Evolutionary conservation across 306 rosid species (phyloP).

Genomic region (Elaeagnus macrophylla): DNA sequence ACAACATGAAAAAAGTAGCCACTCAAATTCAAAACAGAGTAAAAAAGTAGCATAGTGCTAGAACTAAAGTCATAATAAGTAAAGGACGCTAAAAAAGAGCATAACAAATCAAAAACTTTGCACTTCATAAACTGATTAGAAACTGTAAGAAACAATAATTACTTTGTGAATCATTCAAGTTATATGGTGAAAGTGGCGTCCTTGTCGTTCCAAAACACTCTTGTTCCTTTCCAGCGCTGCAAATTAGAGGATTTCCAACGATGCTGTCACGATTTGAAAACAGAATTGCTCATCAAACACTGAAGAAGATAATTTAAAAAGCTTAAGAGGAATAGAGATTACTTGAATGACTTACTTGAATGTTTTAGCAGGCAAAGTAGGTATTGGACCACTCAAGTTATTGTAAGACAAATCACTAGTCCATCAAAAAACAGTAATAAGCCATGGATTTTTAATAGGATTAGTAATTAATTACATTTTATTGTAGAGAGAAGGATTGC

Average conservation of each 20-base stretch:
- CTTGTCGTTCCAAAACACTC: constrained; percentile 46
- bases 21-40: neutral
- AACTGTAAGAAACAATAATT: constrained; percentile 26
- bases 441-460: neutral
- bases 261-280: constrained; percentile 42
- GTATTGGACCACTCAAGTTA: constrained; percentile 80
- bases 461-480: neutral
- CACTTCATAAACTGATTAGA: constrained; percentile 6
- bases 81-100: constrained; percentile 6
- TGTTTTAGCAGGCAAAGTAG: constrained; percentile 56
- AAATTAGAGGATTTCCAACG: constrained; percentile 73
- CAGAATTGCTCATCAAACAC: neutral
- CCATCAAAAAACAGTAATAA: constrained; percentile 9
- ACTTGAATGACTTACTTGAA: constrained; percentile 51
- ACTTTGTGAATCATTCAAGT: constrained; percentile 49
- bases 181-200: constrained; percentile 21
- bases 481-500: constrained; percentile 9
- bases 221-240: constrained; percentile 45
- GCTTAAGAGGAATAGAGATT: neutral
- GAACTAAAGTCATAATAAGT: constrained; percentile 9
- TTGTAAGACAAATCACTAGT: constrained; percentile 78
- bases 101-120: constrained; percentile 10
- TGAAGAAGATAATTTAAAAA: neutral
- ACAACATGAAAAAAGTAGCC: constrained; percentile 3
- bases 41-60: neutral